These are phyloP conservation scores for Cicer chorassanicum DNA, from an alignment of 306 rosid genomes.

Conservation along the genomic window DNA sequence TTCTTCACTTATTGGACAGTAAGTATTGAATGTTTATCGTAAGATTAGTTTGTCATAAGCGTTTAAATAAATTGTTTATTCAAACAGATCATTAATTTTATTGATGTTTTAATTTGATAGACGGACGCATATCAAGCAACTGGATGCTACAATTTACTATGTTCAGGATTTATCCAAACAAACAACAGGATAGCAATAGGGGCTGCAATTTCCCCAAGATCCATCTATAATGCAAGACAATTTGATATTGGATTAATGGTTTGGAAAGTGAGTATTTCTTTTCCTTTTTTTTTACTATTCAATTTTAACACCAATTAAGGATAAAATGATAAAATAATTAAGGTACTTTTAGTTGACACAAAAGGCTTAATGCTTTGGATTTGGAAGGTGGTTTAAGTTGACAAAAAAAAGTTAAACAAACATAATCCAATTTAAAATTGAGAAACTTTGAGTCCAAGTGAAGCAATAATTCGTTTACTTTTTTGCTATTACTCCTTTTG, in stretches of 20 bases:
- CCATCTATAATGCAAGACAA: constrained; percentile 74
- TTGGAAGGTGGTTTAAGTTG: constrained; percentile 34
- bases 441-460: constrained; percentile 38
- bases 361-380: constrained; percentile 25
- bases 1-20: constrained; percentile 99
- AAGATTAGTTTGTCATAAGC: too few species aligned
- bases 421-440: constrained; percentile 25
- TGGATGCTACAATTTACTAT: constrained; percentile 94
- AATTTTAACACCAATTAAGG: constrained; percentile 41
- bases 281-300: background rate
- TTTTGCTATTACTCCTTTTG: constrained; percentile 15
- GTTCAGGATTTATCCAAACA: constrained; percentile 97
- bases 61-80: too few species aligned
- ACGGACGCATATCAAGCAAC: constrained; percentile 97
- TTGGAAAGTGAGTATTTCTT: constrained; percentile 77
- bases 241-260: constrained; percentile 96
- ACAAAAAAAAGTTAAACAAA: constrained; percentile 34
- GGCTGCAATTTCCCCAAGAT: constrained; percentile 97
- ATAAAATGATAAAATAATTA: background rate
- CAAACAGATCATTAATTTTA: too few species aligned
- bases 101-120: constrained; percentile 48
- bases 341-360: background rate
- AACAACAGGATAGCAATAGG: constrained; percentile 94
- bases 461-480: constrained; percentile 48
- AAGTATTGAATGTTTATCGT: constrained; percentile 43